Evolutionary conservation across 257 asterid species (phyloP), one percentile per base, ranked within the genome.

Genomic region (Solanum pinnatisectum): DNA sequence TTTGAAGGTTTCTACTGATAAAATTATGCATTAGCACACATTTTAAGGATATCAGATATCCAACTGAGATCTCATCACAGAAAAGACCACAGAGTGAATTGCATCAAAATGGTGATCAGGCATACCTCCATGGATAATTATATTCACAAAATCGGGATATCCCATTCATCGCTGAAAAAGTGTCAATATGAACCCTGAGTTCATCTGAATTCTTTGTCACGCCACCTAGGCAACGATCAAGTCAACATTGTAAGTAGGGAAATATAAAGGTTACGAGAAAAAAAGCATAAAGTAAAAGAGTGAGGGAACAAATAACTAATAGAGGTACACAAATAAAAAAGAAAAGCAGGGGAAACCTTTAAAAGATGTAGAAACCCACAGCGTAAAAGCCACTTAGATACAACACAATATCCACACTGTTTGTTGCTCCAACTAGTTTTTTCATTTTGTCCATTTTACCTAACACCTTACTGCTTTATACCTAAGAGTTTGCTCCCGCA

Each of bases 111-210:
- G 60, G 84, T 46, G 85, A 81, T 32, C 37, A 56, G 42, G 67
- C 65, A 67, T 94, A 96, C 99, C 98, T 88, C 98, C 99, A 97
- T 23, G 96, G 95, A 60, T 90, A 90, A 68, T 87, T 90, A 90
- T 90, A 90, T 92, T 97, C 99, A 86, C 96, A 94, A 91, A 97
- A 97, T 83, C 99, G 98, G 27, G 99, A 96, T 87, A 97, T 92
- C 71, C 99, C 99, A 90, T 94, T 97, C 95, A 96, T 96, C 70
- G 98, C 98, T 70, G 98, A 93, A 86, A 92, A 95, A 70, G 98
- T 93, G 94, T 97, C 99, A 82, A 97, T 90, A 79, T 97, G 99
- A 91, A 97, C 98, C 92, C 93, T 89, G 49, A 91, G 88, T 91
- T 94, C 98, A 89, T 90, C 88, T 52, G 95, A 90, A 82, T 90